These are phyloP conservation scores for Termitomyces bulborhizus DNA, from an alignment of 768 basidiomycete species.

Conservation along the genomic window DNA sequence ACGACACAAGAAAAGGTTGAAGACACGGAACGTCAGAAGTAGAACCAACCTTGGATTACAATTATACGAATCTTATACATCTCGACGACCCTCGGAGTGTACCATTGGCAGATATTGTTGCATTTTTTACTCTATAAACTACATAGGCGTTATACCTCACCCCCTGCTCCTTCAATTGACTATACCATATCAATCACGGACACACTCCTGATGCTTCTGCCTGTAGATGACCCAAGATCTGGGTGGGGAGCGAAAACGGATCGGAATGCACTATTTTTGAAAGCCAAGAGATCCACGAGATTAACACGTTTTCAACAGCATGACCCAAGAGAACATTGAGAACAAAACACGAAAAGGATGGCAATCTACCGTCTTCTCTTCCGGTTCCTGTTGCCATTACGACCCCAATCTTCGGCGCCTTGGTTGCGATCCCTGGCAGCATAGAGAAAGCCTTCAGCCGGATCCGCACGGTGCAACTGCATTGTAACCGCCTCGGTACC, in stretches of 20 bases:
- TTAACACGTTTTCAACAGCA: neutral
- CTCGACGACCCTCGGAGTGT: neutral
- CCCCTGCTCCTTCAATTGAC: neutral
- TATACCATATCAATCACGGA: neutral
- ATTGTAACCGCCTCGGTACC: constrained; percentile 1
- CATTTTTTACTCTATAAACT: neutral
- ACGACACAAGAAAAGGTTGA: constrained; percentile 13
- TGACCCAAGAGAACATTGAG: neutral
- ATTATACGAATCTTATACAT: neutral
- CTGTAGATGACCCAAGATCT: neutral
- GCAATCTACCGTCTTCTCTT: constrained; percentile 15
- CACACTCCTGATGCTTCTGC: neutral
- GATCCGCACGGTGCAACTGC: constrained; percentile 18
- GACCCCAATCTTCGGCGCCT: constrained; percentile 2
- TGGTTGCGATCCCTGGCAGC: neutral
- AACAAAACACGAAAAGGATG: neutral
- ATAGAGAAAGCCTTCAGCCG: constrained; percentile 18
- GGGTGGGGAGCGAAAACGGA: neutral
- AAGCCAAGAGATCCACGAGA: neutral
- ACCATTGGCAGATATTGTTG: neutral
- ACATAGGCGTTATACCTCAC: neutral
- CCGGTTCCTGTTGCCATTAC: constrained; percentile 16
- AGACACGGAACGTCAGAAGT: constrained; percentile 6
- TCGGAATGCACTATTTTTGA: neutral
- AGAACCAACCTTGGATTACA: neutral